Percentiles rank a stretch among this genome's conserved stretches.
Conservation (phyloP, 345 rosid genomes). For the Populus alba region DNA sequence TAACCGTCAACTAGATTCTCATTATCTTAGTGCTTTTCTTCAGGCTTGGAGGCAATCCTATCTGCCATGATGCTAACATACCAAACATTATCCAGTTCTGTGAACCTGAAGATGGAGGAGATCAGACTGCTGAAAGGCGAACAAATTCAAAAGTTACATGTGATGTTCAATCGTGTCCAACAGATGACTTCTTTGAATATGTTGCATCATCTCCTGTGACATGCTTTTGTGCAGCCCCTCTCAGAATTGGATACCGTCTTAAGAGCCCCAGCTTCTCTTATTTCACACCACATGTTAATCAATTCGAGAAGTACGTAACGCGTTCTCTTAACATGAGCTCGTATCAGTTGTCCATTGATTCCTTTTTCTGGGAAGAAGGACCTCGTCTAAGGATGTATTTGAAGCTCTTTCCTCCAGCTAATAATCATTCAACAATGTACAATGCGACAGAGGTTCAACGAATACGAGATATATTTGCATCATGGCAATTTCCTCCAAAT, state of each 20-base stretch:
- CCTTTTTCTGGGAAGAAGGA: conserved; percentile 63
- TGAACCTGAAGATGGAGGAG: conserved; percentile 30
- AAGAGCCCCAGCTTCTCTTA: conserved; percentile 86
- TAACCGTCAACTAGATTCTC: conserved; percentile 14
- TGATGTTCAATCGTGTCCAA: conserved; percentile 58
- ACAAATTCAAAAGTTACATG: conserved; percentile 34
- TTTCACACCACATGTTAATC: conserved; percentile 51
- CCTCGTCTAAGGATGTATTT: conserved; percentile 59
- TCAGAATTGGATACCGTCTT: conserved; percentile 75
- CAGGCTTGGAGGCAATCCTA: conserved; percentile 83
- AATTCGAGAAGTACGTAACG: conserved; percentile 54
- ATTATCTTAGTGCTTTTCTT: conserved; percentile 30
- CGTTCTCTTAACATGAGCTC: conserved; percentile 44
- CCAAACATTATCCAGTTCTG: conserved; percentile 51
- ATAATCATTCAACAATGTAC: conserved; percentile 28
- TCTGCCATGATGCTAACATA: conserved; percentile 51
- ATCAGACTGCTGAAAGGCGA: conserved; percentile 24
- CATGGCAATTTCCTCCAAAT: conserved; percentile 54
- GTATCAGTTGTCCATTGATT: conserved; percentile 61
- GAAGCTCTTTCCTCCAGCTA: conserved; percentile 50
- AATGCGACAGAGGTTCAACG: conserved; percentile 59
- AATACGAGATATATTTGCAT: conserved; percentile 44
- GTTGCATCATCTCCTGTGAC: conserved; percentile 55
- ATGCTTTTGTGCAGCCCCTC: conserved; percentile 81
- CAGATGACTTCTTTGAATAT: conserved; percentile 55